phyloP scores from a whole-genome alignment of 441 rosid genomes.

The Erodium trifolium region DNA sequence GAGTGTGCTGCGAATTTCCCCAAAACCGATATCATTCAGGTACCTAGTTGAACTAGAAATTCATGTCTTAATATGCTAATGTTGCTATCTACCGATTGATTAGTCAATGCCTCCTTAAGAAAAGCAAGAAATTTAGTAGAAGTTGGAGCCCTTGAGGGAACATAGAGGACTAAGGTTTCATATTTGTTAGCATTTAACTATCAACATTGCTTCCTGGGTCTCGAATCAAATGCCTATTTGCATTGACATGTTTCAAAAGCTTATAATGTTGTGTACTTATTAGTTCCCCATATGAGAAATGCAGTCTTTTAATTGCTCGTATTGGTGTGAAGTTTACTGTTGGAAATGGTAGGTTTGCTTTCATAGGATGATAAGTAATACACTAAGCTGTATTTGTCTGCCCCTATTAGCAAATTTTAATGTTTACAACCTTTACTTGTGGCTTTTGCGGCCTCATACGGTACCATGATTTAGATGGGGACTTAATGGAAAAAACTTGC shows the following conservation, averaged over 20 bases:
- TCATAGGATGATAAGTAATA: not conserved
- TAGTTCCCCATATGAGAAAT: not conserved
- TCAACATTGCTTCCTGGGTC: not conserved
- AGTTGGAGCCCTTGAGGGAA: not conserved
- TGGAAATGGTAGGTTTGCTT: not conserved
- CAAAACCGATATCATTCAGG: conserved; percentile 47
- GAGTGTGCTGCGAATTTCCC: conserved; percentile 63
- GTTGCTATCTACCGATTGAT: not conserved
- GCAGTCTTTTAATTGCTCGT: not conserved
- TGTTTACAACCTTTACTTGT: too few relatives aligned
- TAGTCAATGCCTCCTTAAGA: not conserved
- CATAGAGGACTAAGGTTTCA: not conserved
- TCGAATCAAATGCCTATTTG: not conserved
- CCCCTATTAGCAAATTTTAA: too few relatives aligned
- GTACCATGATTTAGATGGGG: too few relatives aligned
- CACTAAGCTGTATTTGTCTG: too few relatives aligned
- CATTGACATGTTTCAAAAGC: not conserved
- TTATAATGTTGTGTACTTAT: not conserved
- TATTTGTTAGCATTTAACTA: not conserved
- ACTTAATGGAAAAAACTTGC: too few relatives aligned
- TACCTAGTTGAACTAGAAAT: conserved; percentile 17
- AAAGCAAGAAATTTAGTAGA: not conserved
- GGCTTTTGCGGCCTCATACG: too few relatives aligned
- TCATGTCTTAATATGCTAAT: not conserved
- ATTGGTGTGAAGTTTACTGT: not conserved